phyloP scores from a whole-genome alignment of 768 basidiomycete species.

The Panaeolus papilionaceus region DNA sequence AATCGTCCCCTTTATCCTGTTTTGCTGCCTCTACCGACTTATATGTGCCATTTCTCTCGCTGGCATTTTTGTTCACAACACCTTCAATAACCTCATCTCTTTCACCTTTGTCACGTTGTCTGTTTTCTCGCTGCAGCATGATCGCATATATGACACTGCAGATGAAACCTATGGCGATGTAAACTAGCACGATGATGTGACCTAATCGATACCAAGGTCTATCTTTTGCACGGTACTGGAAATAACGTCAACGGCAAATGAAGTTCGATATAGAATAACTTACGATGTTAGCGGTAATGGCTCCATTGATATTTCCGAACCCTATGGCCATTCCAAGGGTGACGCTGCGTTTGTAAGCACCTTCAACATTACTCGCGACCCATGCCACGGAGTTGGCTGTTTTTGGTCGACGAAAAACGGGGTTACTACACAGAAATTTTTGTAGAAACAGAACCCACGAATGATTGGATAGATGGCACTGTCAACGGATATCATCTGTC shows the following conservation, averaged over 20 bases:
- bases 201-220: conserved; percentile 73
- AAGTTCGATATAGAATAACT: conserved; percentile 28
- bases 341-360: conserved; percentile 75
- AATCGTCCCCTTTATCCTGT: conserved; percentile 68
- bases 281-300: conserved; percentile 70
- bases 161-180: conserved; percentile 70
- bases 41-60: conserved; percentile 60
- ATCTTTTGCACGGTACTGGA: conserved; percentile 68
- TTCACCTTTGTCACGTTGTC: conserved; percentile 66
- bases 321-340: conserved; percentile 76
- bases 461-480: conserved; percentile 60
- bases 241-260: conserved; percentile 10
- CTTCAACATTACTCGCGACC: conserved; percentile 76
- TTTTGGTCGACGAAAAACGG: conserved; percentile 5
- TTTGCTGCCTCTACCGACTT: conserved; percentile 62
- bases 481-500: conserved; percentile 3
- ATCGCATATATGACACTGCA: conserved; percentile 55
- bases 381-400: conserved; percentile 51
- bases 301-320: conserved; percentile 72
- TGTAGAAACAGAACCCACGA: conserved; percentile 40
- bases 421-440: background rate
- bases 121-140: conserved; percentile 63
- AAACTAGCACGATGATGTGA: conserved; percentile 71
- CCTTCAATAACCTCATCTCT: conserved; percentile 70
- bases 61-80: conserved; percentile 46